Percentiles rank a stretch among this genome's conserved stretches.
These are phyloP conservation scores for Claviceps pazoutovae DNA, from an alignment of 2,329 filamentous ascomycete species.

Conservation along the genomic window DNA sequence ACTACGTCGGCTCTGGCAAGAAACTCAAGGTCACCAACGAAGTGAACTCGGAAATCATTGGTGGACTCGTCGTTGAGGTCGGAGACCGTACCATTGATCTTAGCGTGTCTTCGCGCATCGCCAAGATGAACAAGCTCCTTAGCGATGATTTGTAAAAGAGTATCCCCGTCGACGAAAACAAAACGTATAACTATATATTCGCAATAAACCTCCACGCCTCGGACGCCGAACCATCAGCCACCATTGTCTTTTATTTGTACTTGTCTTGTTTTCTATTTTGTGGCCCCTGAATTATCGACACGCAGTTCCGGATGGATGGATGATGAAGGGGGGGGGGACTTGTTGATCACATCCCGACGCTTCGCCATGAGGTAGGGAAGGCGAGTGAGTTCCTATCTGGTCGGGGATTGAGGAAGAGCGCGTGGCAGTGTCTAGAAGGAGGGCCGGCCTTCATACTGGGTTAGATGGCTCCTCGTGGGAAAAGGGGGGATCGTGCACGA, in stretches of 20 bases:
- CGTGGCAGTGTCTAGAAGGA: neutral
- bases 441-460: neutral
- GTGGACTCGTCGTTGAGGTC: conserved; percentile 89
- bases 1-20: conserved; percentile 80
- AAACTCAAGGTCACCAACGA: conserved; percentile 95
- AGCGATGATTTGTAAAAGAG: conserved; percentile 80
- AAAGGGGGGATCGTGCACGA: neutral
- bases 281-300: neutral
- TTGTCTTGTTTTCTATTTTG: neutral
- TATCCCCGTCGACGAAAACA: conserved; percentile 4
- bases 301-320: no score
- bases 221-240: neutral
- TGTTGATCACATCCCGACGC: no score
- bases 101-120: conserved; percentile 84
- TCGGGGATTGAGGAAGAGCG: neutral
- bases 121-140: conserved; percentile 99
- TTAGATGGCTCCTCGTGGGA: neutral
- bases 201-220: neutral
- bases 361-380: no score
- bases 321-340: no score
- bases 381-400: neutral
- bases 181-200: conserved; percentile 6
- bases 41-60: conserved; percentile 87
- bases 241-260: neutral
- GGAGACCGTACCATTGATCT: conserved; percentile 97